A percentile compares a stretch with the other conserved stretches of the same genome.
These are phyloP conservation scores for Carex littledalei DNA, from an alignment of 176 grass and related monocot species.

Conservation along the genomic window DNA sequence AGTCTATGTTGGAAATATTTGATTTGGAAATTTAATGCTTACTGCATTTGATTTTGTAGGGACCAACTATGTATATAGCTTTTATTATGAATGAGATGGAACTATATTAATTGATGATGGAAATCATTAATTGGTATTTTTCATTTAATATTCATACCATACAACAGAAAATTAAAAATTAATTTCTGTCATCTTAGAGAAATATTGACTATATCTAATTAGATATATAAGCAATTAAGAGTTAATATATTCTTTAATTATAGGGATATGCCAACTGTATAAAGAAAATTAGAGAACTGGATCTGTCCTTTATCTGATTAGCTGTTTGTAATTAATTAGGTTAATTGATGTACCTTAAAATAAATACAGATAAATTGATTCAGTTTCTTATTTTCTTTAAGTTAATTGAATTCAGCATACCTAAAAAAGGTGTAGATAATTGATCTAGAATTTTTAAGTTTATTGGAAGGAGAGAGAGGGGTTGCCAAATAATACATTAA, in stretches of 20 bases:
- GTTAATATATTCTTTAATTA: background rate
- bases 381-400: no score
- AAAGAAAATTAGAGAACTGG: background rate
- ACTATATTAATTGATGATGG: background rate
- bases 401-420: no score
- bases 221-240: background rate
- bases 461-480: no score
- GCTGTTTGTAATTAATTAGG: background rate
- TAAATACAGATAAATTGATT: no score
- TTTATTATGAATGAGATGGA: no score
- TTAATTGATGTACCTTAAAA: no score
- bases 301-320: background rate
- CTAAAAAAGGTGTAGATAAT: no score
- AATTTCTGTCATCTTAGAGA: background rate
- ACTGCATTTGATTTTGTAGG: background rate
- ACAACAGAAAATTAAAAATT: background rate
- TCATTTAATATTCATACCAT: background rate
- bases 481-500: background rate
- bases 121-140: conserved; percentile 1
- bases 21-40: background rate
- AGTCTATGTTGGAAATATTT: background rate
- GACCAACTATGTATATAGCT: background rate
- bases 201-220: background rate
- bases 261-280: background rate
- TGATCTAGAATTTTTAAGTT: no score